Percentiles rank a stretch among this genome's conserved stretches.
Conservation (phyloP, 1,284 basidiomycete genomes). For the Entoloma clypeatum region DNA sequence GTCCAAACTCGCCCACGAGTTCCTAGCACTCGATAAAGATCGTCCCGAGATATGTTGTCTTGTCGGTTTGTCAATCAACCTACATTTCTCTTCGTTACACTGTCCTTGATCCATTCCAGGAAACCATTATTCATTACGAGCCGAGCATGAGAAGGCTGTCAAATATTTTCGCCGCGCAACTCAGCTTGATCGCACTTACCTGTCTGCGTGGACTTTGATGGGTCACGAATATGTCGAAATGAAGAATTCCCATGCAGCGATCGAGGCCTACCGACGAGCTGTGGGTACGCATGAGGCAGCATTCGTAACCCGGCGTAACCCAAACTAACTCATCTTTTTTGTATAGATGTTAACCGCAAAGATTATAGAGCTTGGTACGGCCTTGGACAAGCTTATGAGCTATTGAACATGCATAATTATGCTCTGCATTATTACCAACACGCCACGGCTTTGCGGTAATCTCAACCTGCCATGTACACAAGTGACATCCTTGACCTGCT, state of each 20-base stretch:
- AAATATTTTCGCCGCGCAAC: conserved; percentile 94
- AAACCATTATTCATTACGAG: conserved; percentile 92
- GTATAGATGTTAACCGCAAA: conserved; percentile 85
- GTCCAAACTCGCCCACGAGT: conserved; percentile 90
- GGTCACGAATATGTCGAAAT: conserved; percentile 99
- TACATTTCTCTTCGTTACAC: conserved; percentile 9
- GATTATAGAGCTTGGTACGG: conserved; percentile 99
- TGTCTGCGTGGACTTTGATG: conserved; percentile 99
- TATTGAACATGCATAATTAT: conserved; percentile 95
- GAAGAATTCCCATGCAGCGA: conserved; percentile 98
- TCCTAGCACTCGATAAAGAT: conserved; percentile 82
- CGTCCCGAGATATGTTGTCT: conserved; percentile 94
- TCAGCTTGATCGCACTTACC: conserved; percentile 89
- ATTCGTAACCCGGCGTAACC: neutral
- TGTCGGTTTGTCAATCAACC: conserved; percentile 61
- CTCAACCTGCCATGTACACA: conserved; percentile 6
- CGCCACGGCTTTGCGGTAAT: conserved; percentile 85
- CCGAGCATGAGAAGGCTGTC: conserved; percentile 94
- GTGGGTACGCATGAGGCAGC: conserved; percentile 58
- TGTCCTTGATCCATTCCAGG: conserved; percentile 44
- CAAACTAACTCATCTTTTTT: conserved; percentile 3
- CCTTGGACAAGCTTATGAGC: conserved; percentile 95
- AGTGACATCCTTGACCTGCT: conserved; percentile 8
- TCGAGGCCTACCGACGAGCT: conserved; percentile 94
- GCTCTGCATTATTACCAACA: conserved; percentile 96